phyloP scores from a whole-genome alignment of 2,329 filamentous ascomycete genomes.

The Pseudocercospora pini-densiflorae region DNA sequence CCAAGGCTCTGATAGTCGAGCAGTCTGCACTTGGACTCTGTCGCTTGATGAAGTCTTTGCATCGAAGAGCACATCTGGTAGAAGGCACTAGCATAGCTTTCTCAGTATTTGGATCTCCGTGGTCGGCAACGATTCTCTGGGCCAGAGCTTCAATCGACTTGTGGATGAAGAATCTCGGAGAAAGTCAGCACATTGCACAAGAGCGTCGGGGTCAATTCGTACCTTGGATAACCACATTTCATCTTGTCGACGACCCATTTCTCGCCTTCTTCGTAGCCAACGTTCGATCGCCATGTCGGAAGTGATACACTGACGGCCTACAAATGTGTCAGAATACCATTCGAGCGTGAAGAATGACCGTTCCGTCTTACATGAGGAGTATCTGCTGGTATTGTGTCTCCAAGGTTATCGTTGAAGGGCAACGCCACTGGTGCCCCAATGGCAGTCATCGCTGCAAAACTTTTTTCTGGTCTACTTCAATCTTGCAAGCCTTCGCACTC shows the following conservation, averaged over 20 bases:
- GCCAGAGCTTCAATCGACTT: conserved; percentile 77
- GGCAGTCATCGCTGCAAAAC: neutral
- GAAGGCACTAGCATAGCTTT: conserved; percentile 86
- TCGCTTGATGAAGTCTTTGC: conserved; percentile 71
- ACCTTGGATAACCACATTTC: conserved; percentile 90
- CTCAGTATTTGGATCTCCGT: conserved; percentile 63
- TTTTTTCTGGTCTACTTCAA: neutral
- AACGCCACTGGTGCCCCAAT: conserved; percentile 31
- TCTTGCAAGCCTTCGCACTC: neutral
- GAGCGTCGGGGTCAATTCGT: conserved; percentile 20
- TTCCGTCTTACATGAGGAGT: conserved; percentile 70
- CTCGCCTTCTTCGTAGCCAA: conserved; percentile 93
- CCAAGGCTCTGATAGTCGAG: conserved; percentile 60
- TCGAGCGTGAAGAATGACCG: conserved; percentile 27
- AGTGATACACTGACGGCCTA: conserved; percentile 96
- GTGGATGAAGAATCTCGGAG: conserved; percentile 83
- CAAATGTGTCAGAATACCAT: conserved; percentile 12
- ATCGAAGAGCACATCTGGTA: conserved; percentile 69
- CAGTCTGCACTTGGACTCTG: conserved; percentile 60
- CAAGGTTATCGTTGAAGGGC: conserved; percentile 47
- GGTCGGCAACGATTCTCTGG: conserved; percentile 65
- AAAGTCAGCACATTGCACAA: conserved; percentile 1
- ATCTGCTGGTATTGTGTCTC: conserved; percentile 76
- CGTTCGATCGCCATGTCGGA: conserved; percentile 87
- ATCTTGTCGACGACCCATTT: conserved; percentile 83